Evolutionary conservation across 2,329 filamentous ascomycete genomes (phyloP).

Genomic region (Botryotinia narcissicola): DNA sequence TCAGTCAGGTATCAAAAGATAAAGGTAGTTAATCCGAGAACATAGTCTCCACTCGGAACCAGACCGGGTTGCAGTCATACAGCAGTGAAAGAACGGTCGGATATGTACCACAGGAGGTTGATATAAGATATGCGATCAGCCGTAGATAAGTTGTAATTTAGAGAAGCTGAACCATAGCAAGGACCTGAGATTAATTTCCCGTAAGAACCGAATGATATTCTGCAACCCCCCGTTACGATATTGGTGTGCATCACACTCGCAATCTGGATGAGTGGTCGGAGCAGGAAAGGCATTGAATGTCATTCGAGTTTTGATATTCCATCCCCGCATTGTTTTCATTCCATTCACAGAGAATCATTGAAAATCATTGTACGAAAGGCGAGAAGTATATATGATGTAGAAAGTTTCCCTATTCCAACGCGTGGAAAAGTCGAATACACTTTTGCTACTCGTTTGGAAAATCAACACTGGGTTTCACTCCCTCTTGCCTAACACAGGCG

Average conservation of each 20-base stretch:
- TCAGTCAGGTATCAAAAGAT: background rate
- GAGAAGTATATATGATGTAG: background rate
- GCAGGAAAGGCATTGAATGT: background rate
- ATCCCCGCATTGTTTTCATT: background rate
- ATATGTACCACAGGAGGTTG: slow-evolving; percentile 3
- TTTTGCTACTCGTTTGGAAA: background rate
- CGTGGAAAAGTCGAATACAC: background rate
- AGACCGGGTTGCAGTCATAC: background rate
- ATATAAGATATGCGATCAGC: slow-evolving; percentile 16
- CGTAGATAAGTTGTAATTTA: background rate
- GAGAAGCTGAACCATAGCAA: background rate
- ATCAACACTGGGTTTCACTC: background rate
- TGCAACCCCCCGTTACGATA: background rate
- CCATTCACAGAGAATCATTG: background rate
- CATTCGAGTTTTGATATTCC: background rate
- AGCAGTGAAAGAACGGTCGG: background rate
- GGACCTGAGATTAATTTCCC: background rate
- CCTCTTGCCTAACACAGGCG: background rate
- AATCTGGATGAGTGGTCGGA: background rate
- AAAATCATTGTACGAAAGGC: background rate
- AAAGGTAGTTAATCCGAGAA: background rate
- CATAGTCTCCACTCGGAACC: background rate
- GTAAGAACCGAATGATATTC: background rate
- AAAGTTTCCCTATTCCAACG: background rate
- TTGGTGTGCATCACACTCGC: slow-evolving; percentile 1